These are phyloP conservation scores for Aciculoconidium aculeatum DNA, from an alignment of 805 yeast genomes.

Conservation along the genomic window DNA sequence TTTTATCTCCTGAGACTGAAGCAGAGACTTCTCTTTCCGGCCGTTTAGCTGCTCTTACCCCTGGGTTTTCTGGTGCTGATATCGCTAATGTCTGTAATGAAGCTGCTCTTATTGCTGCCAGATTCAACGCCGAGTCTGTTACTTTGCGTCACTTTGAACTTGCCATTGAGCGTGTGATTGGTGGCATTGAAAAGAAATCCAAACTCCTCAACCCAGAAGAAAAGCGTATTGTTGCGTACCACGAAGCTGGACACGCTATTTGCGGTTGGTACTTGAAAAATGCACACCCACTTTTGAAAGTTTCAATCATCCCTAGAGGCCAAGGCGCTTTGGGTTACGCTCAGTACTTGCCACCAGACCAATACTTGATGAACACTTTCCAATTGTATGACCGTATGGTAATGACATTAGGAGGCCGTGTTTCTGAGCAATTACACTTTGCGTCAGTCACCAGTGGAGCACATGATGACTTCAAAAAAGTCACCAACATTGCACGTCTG, in stretches of 20 bases:
- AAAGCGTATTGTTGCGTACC: constrained; percentile 87
- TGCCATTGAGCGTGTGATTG: constrained; percentile 96
- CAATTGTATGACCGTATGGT: constrained; percentile 88
- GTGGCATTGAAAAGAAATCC: constrained; percentile 89
- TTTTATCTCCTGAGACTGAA: constrained; percentile 42
- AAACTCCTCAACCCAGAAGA: constrained; percentile 81
- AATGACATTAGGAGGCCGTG: constrained; percentile 97
- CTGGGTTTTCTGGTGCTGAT: constrained; percentile 98
- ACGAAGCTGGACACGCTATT: constrained; percentile 98
- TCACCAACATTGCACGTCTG: constrained; percentile 84
- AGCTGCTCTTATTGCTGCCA: constrained; percentile 95
- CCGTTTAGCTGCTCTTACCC: constrained; percentile 89
- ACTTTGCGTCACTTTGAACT: constrained; percentile 80
- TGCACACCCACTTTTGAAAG: constrained; percentile 93
- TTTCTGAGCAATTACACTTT: constrained; percentile 90
- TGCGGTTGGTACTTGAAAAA: constrained; percentile 93
- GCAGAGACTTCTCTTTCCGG: constrained; percentile 68
- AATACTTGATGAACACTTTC: constrained; percentile 66
- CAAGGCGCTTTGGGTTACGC: constrained; percentile 98
- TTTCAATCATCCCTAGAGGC: constrained; percentile 94
- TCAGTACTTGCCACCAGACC: constrained; percentile 92
- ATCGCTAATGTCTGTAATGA: constrained; percentile 96
- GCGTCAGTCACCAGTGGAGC: constrained; percentile 94
- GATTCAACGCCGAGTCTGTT: constrained; percentile 67
- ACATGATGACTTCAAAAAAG: constrained; percentile 92